Evolutionary conservation across 2,329 filamentous ascomycete species (phyloP), one percentile per base, ranked within the genome.

Genomic region (Fragosphaeria purpurea): DNA sequence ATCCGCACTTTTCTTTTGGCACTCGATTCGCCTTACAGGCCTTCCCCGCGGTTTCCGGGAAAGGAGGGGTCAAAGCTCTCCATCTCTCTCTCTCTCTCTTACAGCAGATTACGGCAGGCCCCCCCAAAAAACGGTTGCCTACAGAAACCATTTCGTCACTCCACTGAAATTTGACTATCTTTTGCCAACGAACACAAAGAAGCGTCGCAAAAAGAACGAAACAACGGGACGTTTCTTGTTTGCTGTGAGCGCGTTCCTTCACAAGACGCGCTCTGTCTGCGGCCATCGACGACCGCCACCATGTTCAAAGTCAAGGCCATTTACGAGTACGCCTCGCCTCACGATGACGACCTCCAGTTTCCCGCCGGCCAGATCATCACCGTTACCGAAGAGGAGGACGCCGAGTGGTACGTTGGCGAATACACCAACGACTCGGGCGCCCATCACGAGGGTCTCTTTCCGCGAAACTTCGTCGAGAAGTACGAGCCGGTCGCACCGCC

Each of bases 291-390:
- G 42, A 43, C 46, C 47, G 42, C 60, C 62, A 59, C 55, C 65
- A 90, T 90, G 85, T 96, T 95, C 76, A 94, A 88, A 71, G 93
- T 98, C 74, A 95, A 90, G 77, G 88, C 93, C 60, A 71, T 97
- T 64, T 98, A 86, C 74, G 91, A 97, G 67, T 98, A 98, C 73
- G 75, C 78, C 65, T 97, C 93, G 59, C 79, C 80, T 55, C 91
- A 98, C 67, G 89, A 95, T 60, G 93, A 98, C 69, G 93, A 98
- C 70, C 83, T 98, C 59, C 86, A 80, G 64, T 98, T 98, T 66
- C 68, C 77, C 53, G 72, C 80, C 61, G 89, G 88, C 58, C 90
- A 96, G 70, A 79, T 97, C 67, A 94, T 98, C 65, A 93, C 86
- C 48, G 90, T 98, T 56, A 95, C 85, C 43, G 90, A 90, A 53